Evolutionary conservation across 208 protist genomes (phyloP).

Genomic region (Trichomonas tenax): DNA sequence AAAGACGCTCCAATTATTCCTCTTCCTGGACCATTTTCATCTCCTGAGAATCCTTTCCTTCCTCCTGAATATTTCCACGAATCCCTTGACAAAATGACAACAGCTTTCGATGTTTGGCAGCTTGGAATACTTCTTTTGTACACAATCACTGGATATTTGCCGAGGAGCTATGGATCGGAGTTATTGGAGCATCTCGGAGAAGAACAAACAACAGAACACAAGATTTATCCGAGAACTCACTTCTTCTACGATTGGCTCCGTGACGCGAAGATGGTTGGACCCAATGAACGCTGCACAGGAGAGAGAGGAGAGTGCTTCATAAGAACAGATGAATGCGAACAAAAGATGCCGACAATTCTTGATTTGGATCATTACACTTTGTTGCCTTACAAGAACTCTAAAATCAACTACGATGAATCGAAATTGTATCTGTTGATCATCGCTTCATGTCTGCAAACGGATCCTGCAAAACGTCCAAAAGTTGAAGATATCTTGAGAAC

Average conservation of each 20-base stretch:
- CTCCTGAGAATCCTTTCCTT: not conserved
- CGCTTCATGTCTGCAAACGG: not conserved
- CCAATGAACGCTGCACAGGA: not conserved
- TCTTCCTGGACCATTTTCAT: not conserved
- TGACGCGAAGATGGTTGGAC: not conserved
- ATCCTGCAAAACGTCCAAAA: not conserved
- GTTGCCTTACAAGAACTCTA: not conserved
- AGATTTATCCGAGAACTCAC: not conserved
- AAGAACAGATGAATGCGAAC: not conserved
- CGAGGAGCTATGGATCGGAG: not conserved
- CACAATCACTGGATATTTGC: not conserved
- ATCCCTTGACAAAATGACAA: not conserved
- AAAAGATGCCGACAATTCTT: not conserved
- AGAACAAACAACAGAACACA: not conserved
- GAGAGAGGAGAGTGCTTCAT: not conserved
- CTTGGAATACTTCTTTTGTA: not conserved
- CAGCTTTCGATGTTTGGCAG: not conserved
- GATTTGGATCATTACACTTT: not conserved
- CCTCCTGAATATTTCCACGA: not conserved
- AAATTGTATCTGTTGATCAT: not conserved
- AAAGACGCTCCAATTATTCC: not conserved
- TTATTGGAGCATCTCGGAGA: not conserved
- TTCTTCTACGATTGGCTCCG: slow-evolving; percentile 3
- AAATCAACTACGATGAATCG: not conserved
- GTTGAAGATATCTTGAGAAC: not conserved